Percentiles rank a stretch among this genome's conserved stretches.
These are phyloP conservation scores for Paramecium biaurelia DNA, from an alignment of 73 alveolate genomes.

Conservation along the genomic window DNA sequence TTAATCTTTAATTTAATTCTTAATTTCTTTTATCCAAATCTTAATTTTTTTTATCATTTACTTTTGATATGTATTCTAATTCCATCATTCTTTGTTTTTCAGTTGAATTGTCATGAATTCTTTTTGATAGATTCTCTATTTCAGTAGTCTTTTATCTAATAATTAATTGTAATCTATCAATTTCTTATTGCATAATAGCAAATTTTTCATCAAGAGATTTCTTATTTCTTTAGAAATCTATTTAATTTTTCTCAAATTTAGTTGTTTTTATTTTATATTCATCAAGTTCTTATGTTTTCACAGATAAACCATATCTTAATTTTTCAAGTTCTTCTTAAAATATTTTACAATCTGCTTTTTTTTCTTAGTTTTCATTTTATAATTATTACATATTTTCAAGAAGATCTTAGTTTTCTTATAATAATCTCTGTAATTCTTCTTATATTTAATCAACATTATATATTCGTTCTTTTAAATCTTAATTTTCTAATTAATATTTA, in stretches of 20 bases:
- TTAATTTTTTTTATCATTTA: background rate
- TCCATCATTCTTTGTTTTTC: background rate
- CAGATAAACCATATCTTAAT: background rate
- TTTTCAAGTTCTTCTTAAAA: background rate
- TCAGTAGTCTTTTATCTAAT: background rate
- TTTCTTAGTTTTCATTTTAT: background rate
- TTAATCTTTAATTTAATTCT: background rate
- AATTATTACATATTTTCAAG: background rate
- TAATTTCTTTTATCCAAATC: background rate
- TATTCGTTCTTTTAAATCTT: background rate
- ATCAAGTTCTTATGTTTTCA: background rate
- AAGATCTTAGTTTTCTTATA: background rate
- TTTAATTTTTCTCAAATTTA: background rate
- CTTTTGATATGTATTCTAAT: background rate
- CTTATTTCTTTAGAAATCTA: background rate
- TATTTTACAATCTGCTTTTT: background rate
- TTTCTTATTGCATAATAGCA: slow-evolving; percentile 8
- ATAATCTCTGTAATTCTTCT: background rate
- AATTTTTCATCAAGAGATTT: background rate
- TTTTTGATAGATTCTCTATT: background rate
- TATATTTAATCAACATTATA: background rate
- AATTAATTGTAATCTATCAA: slow-evolving; percentile 9
- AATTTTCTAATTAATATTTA: background rate
- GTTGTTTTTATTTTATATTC: background rate
- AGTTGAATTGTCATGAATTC: background rate